These are phyloP conservation scores for Hyaloscypha bicolor DNA, from an alignment of 495 filamentous ascomycete genomes.

Conservation along the genomic window DNA sequence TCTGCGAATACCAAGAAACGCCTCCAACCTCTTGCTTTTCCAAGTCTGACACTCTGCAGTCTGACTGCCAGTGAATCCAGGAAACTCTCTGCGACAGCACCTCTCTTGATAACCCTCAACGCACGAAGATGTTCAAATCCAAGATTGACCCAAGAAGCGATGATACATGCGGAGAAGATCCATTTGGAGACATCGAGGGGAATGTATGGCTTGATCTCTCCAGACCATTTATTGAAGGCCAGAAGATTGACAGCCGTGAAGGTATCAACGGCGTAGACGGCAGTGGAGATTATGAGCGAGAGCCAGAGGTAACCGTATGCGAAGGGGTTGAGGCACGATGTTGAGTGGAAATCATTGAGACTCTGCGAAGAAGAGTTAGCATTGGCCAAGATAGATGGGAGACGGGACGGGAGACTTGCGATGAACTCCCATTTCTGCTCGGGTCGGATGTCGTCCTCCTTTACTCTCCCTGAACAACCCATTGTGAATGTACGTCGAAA, in stretches of 20 bases:
- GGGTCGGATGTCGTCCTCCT: constrained; percentile 62
- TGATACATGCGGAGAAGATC: constrained; percentile 89
- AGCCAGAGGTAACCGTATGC: constrained; percentile 87
- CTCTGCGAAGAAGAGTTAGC: constrained; percentile 54
- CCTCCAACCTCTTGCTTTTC: constrained; percentile 69
- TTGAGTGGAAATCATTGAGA: constrained; percentile 83
- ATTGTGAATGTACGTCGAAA: constrained; percentile 49
- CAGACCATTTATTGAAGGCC: constrained; percentile 67
- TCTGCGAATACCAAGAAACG: constrained; percentile 92
- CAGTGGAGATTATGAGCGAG: constrained; percentile 74
- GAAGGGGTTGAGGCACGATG: constrained; percentile 71
- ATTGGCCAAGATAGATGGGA: background rate
- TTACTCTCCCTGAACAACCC: constrained; percentile 74
- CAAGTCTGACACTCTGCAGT: constrained; percentile 74
- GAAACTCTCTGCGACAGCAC: constrained; percentile 88
- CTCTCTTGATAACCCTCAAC: constrained; percentile 73
- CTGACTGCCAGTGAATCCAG: constrained; percentile 84
- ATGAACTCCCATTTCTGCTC: constrained; percentile 97
- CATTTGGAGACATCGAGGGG: constrained; percentile 74
- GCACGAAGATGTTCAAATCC: constrained; percentile 77
- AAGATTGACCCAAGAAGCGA: constrained; percentile 79
- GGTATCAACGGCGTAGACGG: constrained; percentile 86
- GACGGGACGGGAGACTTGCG: constrained; percentile 52
- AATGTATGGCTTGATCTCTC: constrained; percentile 64
- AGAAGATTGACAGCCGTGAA: constrained; percentile 92